A percentile compares a stretch with the other conserved stretches of the same genome.
These are phyloP conservation scores for Botrytis sinoallii DNA, from an alignment of 2,329 filamentous ascomycete species.

Conservation along the genomic window DNA sequence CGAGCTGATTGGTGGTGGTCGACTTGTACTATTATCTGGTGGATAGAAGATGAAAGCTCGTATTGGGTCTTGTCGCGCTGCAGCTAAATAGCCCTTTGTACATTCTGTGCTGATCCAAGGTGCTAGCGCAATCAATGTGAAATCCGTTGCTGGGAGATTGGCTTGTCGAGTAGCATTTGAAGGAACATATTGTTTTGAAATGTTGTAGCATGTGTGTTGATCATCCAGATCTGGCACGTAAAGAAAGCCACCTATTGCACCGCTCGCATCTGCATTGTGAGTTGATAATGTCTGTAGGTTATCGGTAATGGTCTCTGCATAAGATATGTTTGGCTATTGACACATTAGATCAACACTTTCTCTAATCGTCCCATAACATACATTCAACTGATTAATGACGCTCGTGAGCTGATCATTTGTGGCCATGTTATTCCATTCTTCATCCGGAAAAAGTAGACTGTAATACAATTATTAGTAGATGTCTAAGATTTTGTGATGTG, in stretches of 20 bases:
- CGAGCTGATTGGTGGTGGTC: slow-evolving; percentile 64
- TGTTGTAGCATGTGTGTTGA: slow-evolving; percentile 59
- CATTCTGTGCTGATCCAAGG: slow-evolving; percentile 80
- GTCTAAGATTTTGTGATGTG: not conserved
- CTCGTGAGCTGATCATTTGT: slow-evolving; percentile 24
- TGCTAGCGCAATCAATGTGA: slow-evolving; percentile 75
- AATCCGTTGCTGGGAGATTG: slow-evolving; percentile 67
- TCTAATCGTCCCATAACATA: slow-evolving; percentile 20
- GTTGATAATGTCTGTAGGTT: slow-evolving; percentile 76
- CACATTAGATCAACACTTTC: not conserved
- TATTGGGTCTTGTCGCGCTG: slow-evolving; percentile 56
- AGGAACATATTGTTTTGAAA: slow-evolving; percentile 66
- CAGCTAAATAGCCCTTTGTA: slow-evolving; percentile 66
- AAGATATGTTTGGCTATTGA: slow-evolving; percentile 35
- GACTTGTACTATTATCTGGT: slow-evolving; percentile 52
- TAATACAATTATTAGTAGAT: slow-evolving; percentile 24
- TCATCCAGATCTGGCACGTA: slow-evolving; percentile 72
- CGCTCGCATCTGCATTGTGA: slow-evolving; percentile 57
- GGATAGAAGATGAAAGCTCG: slow-evolving; percentile 63
- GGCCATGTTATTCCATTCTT: slow-evolving; percentile 31
- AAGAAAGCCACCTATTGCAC: slow-evolving; percentile 72
- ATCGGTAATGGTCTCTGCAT: slow-evolving; percentile 41
- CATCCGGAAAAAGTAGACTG: slow-evolving; percentile 35
- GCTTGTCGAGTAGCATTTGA: slow-evolving; percentile 67
- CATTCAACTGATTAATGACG: slow-evolving; percentile 30